Evolutionary conservation across 768 basidiomycete genomes (phyloP), one percentile per base, ranked within the genome.

Genomic region (Trametes cubensis): DNA sequence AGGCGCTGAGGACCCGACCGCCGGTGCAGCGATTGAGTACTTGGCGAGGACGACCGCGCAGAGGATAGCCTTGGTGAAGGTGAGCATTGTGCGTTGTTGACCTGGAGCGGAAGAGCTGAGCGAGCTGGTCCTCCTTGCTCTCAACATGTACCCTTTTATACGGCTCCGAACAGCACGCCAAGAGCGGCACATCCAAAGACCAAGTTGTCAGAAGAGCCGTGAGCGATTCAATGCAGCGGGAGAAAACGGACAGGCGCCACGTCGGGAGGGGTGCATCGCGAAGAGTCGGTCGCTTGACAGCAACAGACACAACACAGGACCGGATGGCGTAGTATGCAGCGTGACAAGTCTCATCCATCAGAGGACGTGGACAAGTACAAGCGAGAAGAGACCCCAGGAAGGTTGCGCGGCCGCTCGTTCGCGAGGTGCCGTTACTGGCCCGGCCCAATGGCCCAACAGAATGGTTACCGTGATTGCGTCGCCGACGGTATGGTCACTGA

Each of bases 1-100:
- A 18, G 62, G 25, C 15, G 56, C 54, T 2, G 65, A 55, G 14
- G 77, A 74, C 60, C 70, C 70, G 53, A 69, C 63, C 49, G 72
- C 61, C 60, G 67, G 65, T 39, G 74, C 64, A 55, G 71, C 70
- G 44, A 41, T 20, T 21, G 45, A 40, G 41, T 48, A 61, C 6
- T 51, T 58, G 8, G 65, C 67, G 26, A 71, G 60, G 25, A 69
- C 42, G 34, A 71, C 49, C 13, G 67, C 66, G 60, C 65, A 69
- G 65, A 63, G 34, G 44, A 69, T 50, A 23, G 68, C 58, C 55
- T 58, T 64, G 62, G 42, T 38, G 66, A 71, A 63, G 46, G 49
- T 46, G 53, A 60, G 55, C 60, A 66, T 66, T 21, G 47, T 48
- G 53, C 13, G 25, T 25, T 41, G 41, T 47, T 47, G 30, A 42